A percentile compares a stretch with the other conserved stretches of the same genome.
Conservation (phyloP, 768 basidiomycete genomes). For the Russula ochroleuca region DNA sequence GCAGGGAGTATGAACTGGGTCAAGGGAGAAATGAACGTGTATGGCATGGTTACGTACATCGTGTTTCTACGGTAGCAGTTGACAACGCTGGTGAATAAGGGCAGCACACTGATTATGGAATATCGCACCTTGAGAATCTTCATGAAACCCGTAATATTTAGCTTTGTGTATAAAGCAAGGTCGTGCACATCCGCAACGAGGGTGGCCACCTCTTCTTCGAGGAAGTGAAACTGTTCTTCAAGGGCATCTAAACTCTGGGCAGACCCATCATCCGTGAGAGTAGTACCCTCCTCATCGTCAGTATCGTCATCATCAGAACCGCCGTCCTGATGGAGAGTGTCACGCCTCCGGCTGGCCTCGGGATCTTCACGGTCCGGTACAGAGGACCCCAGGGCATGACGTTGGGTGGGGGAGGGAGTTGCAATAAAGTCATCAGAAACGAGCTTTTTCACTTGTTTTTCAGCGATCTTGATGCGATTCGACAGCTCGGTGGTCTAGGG, state of each 20-base stretch:
- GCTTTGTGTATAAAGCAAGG: constrained; percentile 88
- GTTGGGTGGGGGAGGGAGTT: constrained; percentile 15
- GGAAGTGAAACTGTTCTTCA: constrained; percentile 78
- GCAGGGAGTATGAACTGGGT: constrained; percentile 8
- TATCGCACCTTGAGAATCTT: constrained; percentile 84
- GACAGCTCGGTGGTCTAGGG: constrained; percentile 75
- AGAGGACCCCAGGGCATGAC: constrained; percentile 20
- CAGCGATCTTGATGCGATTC: constrained; percentile 74
- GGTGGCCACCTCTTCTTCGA: constrained; percentile 93
- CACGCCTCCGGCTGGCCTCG: constrained; percentile 36
- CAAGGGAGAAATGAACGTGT: not conserved
- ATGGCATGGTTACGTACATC: constrained; percentile 51
- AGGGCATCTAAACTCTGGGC: constrained; percentile 65
- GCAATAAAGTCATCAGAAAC: constrained; percentile 51
- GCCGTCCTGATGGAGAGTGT: constrained; percentile 49
- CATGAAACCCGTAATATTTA: constrained; percentile 98
- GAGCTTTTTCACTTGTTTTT: constrained; percentile 73
- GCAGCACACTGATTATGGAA: constrained; percentile 5
- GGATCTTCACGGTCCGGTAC: constrained; percentile 28
- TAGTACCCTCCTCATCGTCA: constrained; percentile 45
- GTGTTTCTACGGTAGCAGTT: constrained; percentile 76
- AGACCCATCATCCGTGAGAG: constrained; percentile 38
- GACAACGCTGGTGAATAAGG: not conserved
- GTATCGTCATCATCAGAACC: constrained; percentile 68
- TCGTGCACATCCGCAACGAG: constrained; percentile 93